A percentile compares a stretch with the other conserved stretches of the same genome.
phyloP scores from a whole-genome alignment of 2,329 filamentous ascomycete species.

The Penicillium sp. region DNA sequence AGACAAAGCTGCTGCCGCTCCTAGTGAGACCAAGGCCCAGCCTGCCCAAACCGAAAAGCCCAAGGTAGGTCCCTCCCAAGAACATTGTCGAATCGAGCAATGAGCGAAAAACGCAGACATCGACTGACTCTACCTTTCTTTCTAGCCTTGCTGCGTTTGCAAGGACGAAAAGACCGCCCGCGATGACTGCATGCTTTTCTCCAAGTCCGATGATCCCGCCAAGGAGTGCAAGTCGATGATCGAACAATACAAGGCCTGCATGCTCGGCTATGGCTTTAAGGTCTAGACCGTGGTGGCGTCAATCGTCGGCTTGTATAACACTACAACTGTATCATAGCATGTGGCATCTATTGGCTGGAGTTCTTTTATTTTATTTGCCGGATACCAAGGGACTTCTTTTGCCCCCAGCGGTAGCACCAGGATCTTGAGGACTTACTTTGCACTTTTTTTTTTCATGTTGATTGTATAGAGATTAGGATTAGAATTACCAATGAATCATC shows the following conservation, averaged over 20 bases:
- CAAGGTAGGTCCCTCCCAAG: conserved; percentile 36
- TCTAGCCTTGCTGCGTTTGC: conserved; percentile 94
- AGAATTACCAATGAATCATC: conserved; percentile 22
- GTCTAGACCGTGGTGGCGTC: conserved; percentile 35
- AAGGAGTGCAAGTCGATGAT: conserved; percentile 83
- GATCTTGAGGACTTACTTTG: not conserved
- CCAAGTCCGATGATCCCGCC: conserved; percentile 73
- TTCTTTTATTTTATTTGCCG: conserved; percentile 18
- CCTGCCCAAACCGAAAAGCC: conserved; percentile 41
- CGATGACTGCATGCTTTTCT: conserved; percentile 99
- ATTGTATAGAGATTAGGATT: conserved; percentile 2
- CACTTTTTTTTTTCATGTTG: not conserved
- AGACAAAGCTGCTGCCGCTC: conserved; percentile 29
- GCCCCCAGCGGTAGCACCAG: not conserved
- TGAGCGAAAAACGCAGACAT: not conserved
- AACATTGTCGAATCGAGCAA: not conserved
- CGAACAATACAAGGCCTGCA: conserved; percentile 84
- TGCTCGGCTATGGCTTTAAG: conserved; percentile 91
- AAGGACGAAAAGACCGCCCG: conserved; percentile 89
- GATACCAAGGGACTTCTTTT: conserved; percentile 9
- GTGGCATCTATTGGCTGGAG: conserved; percentile 25
- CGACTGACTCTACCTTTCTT: conserved; percentile 8
- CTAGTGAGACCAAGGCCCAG: conserved; percentile 25
- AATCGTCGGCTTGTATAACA: conserved; percentile 17
- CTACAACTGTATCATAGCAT: conserved; percentile 31